Evolutionary conservation across 192 early-diverging fungal species (phyloP), one percentile per base, ranked within the genome.

Genomic region (Coemansia sp.): DNA sequence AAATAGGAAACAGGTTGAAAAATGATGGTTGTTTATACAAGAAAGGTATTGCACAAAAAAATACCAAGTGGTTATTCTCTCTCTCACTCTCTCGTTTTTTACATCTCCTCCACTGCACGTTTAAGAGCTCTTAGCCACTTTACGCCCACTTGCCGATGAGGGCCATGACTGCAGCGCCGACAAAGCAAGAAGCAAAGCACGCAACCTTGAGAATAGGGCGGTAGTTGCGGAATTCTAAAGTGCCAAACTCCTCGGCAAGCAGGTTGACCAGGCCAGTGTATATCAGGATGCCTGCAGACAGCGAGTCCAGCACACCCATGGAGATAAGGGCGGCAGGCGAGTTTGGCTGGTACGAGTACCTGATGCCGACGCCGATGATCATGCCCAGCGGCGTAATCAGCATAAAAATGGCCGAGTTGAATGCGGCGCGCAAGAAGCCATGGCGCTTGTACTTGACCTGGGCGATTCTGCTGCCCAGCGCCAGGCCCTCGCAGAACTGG

Each of bases 351-450:
- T 89, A 94, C 20, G 85, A 84, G 55, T 84, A 72, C 43, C 83
- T 86, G 34, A 95, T 74, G n/a, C 87, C 90, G 70, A 94, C 88
- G 43, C 94, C 94, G 65, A 95, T 90, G 20, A 86, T 83, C 51
- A 93, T 84, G 61, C 94, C 94, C 14, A 94, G 38, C 2, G 94
- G 94, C 5, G 93, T 94, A n/a, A 88, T 90, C 7, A 95, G 59
- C 33, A 88, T 83, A 72, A 90, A 94, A 14, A 81, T 36, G 1
- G 79, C 51, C 14, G 87, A 86, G 67, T 87, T 87, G 15, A 81
- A 8, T 1, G 78, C n/a, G 4, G 87, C 75, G 3, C 70, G 57
- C 33, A 76, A 22, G 20, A 76, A 74, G 4, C 65, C 72, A 32
- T 63, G 59, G 14, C 53, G 18, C 14, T 67, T 67, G 66, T 79